Base-by-base conservation (phyloP, 768 basidiomycete species). In the Panellus pusillus region DNA sequence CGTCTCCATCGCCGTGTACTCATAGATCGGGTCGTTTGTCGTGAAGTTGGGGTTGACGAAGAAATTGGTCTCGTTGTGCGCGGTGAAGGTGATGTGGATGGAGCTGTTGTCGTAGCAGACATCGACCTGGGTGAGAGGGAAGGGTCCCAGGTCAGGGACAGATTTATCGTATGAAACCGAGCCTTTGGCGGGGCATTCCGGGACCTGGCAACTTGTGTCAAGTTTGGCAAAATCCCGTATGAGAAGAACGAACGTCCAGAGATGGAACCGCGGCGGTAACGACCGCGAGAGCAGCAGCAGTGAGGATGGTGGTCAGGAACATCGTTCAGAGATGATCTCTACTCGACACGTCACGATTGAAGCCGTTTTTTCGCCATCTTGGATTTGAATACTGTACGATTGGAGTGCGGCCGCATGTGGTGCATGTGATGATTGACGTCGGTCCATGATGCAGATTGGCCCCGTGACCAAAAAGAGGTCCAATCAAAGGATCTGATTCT, bases 1-100 rank as follows among this genome's bases (percentile, higher is more conserved):
- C 39, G 57, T 58, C 40, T 58, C 57, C 57, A 58, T 58, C 4
- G 52, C 57, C 6, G 57, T 58, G 39, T 54, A 58, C 40, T 50
- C 6, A 38, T 50, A 58, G 8, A 58, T 53, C 11, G 57, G 52
- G 20, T 50, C 47, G 39, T 58, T 58, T 1, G 56, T 58, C 2
- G 37, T 46, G 47, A 27, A 50, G 31, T 35, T 50, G 6, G 47
- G 28, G 43, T 58, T 58, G 19, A 58, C 56, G 29, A 58, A 58
- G 37, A 58, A 58, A 41, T 53, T 35, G 39, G 56, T 53, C 52
- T 58, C 56, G 15, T 58, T 53, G 44, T 41, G 39, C 2, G 56
- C 56, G 9, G 51, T 58, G 56, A 58, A 58, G 24, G 56, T 58
- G 51, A 58, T 49, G 20, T 45, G 47, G 47, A 58, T 58, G 19